Base-by-base conservation (phyloP, 768 basidiomycete genomes). In the Kwoniella shandongensis region DNA sequence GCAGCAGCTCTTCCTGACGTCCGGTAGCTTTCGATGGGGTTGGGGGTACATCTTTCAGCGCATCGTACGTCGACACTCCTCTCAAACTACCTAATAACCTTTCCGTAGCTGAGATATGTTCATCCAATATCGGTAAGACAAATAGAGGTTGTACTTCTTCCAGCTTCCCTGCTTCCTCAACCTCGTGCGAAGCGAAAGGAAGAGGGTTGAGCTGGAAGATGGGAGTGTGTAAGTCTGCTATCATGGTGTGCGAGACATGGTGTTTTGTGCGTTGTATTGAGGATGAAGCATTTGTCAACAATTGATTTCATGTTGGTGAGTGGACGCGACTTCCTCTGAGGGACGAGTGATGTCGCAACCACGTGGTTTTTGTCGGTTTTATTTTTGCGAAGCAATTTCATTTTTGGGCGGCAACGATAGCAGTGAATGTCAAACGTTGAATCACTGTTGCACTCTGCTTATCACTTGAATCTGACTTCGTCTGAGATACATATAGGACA, bases 81-180 rank as follows among this genome's bases (percentile, higher is more conserved):
- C 57, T 52, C n/a, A 67, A 40, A 29, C 61, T 57, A 12, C 23
- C 36, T 38, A 70, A 30, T 39, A 70, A 46, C 22, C 69, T 54
- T 18, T 66, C 63, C 12, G 60, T 47, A 25, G 61, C 61, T 5
- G 63, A 48, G 20, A 56, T 53, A 52, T 61, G 47, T 17, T 70
- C 63, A 30, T 65, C 66, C 35, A 67, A 41, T 7, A 26, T 17
- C 4, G 68, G 68, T 8, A 70, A 51, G 22, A 49, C 41, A 44
- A 70, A 70, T 5, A 36, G 38, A 17, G 61, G 54, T 29, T 18
- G n/a, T 12, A 46, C 46, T 20, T 40, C 20, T 22, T 41, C 32
- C n/a, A 46, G 32, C 44, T 46, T 44, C 7, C 42, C 46, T 15
- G 20, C 20, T n/a, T 41, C 32, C n/a, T 39, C 25, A 38, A 35